These are phyloP conservation scores for Coprinopsis cinerea DNA, from an alignment of 768 basidiomycete genomes.

Conservation along the genomic window DNA sequence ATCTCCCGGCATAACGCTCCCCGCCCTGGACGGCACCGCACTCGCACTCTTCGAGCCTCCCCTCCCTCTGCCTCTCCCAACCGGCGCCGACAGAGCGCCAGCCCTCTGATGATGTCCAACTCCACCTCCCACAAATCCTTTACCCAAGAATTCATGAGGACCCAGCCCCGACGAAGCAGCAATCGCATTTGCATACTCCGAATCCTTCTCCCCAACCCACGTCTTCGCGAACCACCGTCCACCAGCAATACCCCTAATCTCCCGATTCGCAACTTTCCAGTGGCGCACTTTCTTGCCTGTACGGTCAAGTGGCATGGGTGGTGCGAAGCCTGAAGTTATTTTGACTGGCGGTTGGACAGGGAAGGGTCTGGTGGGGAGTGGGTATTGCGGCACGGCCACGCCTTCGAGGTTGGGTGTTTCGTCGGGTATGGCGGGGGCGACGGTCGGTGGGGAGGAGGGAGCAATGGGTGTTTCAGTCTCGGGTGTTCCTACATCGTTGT, in stretches of 20 bases:
- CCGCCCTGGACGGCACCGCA: slow-evolving; percentile 51
- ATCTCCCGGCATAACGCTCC: slow-evolving; percentile 44
- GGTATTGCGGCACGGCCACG: slow-evolving; percentile 64
- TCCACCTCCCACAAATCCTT: too few species aligned
- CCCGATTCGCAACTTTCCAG: slow-evolving; percentile 71
- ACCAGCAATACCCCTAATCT: slow-evolving; percentile 77
- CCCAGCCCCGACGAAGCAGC: slow-evolving; percentile 30
- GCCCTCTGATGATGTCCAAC: too few species aligned
- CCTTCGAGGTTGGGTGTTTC: slow-evolving; percentile 42
- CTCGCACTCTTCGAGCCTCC: slow-evolving; percentile 36
- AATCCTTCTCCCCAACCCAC: slow-evolving; percentile 86
- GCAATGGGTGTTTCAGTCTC: slow-evolving; percentile 41
- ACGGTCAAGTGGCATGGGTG: slow-evolving; percentile 61
- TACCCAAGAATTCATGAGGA: too few species aligned
- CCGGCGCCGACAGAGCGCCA: slow-evolving; percentile 44
- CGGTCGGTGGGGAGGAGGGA: slow-evolving; percentile 21
- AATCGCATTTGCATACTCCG: slow-evolving; percentile 45
- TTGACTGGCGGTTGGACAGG: slow-evolving; percentile 75
- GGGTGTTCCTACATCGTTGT: slow-evolving; percentile 36
- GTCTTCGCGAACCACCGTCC: slow-evolving; percentile 74
- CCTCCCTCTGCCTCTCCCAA: slow-evolving; percentile 34
- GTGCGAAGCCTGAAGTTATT: slow-evolving; percentile 69
- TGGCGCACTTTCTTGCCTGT: slow-evolving; percentile 54
- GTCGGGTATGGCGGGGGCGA: slow-evolving; percentile 31
- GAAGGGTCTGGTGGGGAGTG: slow-evolving; percentile 78